A percentile compares a stretch with the other conserved stretches of the same genome.
Evolutionary conservation across 2,329 filamentous ascomycete species (phyloP).

Genomic region (Fusarium sterilihyphosum): DNA sequence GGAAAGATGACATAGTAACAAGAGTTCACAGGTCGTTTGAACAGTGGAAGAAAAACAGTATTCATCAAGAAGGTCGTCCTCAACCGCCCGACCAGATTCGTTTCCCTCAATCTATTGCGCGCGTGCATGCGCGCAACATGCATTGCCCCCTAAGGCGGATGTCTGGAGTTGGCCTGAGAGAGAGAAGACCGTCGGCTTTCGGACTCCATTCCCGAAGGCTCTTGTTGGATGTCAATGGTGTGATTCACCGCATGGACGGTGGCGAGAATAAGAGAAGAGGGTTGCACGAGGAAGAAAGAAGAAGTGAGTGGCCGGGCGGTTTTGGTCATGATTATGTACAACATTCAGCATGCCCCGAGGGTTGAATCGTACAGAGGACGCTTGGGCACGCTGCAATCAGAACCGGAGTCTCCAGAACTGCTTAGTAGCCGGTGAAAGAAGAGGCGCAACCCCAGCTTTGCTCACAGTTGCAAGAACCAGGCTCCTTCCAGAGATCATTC

Average conservation of each 20-base stretch:
- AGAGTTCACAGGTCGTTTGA: conserved; percentile 17
- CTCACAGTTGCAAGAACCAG: conserved; percentile 78
- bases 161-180: conserved; percentile 9
- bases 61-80: conserved; percentile 30
- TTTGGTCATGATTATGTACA: conserved; percentile 44
- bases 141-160: conserved; percentile 12
- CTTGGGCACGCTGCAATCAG: conserved; percentile 35
- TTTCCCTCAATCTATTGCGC: not conserved
- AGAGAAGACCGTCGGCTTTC: conserved; percentile 25
- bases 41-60: conserved; percentile 7
- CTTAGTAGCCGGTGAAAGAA: conserved; percentile 39
- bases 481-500: conserved; percentile 84
- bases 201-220: conserved; percentile 20
- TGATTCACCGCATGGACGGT: conserved; percentile 5
- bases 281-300: conserved; percentile 20
- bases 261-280: conserved; percentile 15
- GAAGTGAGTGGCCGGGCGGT: conserved; percentile 38
- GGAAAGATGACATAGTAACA: conserved; percentile 22
- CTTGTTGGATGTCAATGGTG: conserved; percentile 15
- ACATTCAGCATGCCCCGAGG: conserved; percentile 40
- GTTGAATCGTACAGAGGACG: conserved; percentile 27
- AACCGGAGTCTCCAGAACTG: conserved; percentile 8
- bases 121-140: not conserved
- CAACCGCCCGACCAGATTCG: conserved; percentile 20
- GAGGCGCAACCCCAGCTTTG: conserved; percentile 74